Conservation (phyloP, 768 basidiomycete species). For the Mrakia hoshinonis region DNA sequence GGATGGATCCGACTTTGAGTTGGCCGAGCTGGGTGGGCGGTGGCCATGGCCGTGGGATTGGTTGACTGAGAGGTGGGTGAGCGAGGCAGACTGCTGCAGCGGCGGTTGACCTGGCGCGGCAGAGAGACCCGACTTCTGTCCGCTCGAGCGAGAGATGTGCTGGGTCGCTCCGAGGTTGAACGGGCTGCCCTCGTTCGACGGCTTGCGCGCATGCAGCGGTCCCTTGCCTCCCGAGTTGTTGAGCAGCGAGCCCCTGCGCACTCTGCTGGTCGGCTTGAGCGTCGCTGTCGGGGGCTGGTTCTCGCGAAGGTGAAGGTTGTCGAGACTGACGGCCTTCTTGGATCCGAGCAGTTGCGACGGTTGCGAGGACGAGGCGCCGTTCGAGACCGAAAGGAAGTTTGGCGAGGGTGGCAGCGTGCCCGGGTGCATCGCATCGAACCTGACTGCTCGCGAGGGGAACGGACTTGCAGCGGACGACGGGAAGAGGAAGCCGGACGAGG, state of each 20-base stretch:
- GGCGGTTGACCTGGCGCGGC: background rate
- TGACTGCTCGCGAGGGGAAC: background rate
- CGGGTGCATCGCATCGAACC: background rate
- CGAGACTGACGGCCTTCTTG: constrained; percentile 27
- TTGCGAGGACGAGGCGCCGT: background rate
- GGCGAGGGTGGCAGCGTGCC: background rate
- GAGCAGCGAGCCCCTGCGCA: constrained; percentile 1
- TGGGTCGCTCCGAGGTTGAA: constrained; percentile 10
- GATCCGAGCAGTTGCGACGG: constrained; percentile 13
- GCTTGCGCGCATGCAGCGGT: background rate
- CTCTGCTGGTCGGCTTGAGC: background rate
- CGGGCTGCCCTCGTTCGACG: constrained; percentile 14
- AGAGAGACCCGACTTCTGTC: constrained; percentile 4
- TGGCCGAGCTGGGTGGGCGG: constrained; percentile 4
- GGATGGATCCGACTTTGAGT: constrained; percentile 11
- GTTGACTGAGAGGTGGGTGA: constrained; percentile 16
- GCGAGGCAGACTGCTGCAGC: constrained; percentile 18
- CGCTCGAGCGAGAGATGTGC: constrained; percentile 14
- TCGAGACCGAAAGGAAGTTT: constrained; percentile 9
- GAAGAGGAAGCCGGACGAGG: constrained; percentile 15
- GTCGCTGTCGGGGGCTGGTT: background rate
- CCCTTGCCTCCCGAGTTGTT: constrained; percentile 10
- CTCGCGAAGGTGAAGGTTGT: constrained; percentile 17
- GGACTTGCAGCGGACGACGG: background rate
- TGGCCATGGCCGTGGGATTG: constrained; percentile 2